Evolutionary conservation across 495 filamentous ascomycete genomes (phyloP).

Genomic region (Aspergillus conjunctus): DNA sequence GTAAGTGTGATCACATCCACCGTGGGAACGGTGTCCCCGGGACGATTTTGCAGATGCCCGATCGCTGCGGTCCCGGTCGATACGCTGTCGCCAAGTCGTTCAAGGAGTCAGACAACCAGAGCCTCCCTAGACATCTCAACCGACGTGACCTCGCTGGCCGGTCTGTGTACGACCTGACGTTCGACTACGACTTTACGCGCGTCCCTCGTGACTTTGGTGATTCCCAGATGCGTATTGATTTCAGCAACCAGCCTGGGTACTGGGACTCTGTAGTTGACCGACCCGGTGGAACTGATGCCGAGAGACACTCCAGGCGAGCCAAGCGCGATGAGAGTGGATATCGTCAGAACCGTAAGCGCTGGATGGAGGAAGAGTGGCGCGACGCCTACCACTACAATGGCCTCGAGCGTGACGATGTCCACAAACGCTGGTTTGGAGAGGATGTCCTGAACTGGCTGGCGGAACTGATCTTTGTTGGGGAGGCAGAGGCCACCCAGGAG

Average conservation of each 20-base stretch:
- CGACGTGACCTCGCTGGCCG: constrained; percentile 3
- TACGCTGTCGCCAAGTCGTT: constrained; percentile 42
- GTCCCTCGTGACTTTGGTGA: constrained; percentile 36
- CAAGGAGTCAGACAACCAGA: constrained; percentile 19
- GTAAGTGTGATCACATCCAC: constrained; percentile 36
- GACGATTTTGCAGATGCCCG: constrained; percentile 41
- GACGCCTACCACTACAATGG: constrained; percentile 32
- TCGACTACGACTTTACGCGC: constrained; percentile 38
- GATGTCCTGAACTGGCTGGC: constrained; percentile 9
- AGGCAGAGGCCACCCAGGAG: constrained; percentile 20
- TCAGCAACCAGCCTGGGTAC: constrained; percentile 37
- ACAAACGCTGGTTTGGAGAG: constrained; percentile 16
- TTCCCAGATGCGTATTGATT: constrained; percentile 39
- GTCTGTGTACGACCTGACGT: constrained; percentile 33
- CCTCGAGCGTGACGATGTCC: constrained; percentile 5
- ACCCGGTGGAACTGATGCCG: constrained; percentile 9
- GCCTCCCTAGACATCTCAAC: constrained; percentile 20
- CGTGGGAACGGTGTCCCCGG: constrained; percentile 31
- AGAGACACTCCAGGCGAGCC: constrained; percentile 19
- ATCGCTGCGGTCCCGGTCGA: constrained; percentile 36
- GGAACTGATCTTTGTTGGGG: constrained; percentile 10
- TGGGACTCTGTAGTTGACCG: constrained; percentile 37
- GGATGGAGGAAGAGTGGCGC: constrained; percentile 36
- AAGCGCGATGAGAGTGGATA: constrained; percentile 16
- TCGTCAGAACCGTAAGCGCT: constrained; percentile 29